phyloP scores from a whole-genome alignment of 2,329 filamentous ascomycete species.

The Venturia asperata region DNA sequence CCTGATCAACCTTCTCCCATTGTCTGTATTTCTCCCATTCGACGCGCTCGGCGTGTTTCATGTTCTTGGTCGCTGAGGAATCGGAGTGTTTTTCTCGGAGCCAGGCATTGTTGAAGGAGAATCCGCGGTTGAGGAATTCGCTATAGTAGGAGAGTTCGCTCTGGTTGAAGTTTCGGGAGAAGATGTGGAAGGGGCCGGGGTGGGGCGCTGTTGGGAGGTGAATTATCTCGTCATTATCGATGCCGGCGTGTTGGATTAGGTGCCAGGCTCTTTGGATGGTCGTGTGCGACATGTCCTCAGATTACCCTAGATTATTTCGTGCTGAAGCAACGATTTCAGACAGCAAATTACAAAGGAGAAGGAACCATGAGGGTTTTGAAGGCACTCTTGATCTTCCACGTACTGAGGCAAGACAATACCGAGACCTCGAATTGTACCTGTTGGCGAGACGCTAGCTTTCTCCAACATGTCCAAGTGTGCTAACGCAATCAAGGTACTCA shows the following conservation, averaged over 20 bases:
- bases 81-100: background rate
- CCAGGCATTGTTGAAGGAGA: background rate
- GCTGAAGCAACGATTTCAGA: no score
- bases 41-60: background rate
- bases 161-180: constrained; percentile 3
- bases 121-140: background rate
- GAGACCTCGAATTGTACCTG: no score
- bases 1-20: background rate
- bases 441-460: no score
- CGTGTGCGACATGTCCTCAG: background rate
- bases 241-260: background rate
- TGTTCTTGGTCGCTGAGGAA: background rate
- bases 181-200: background rate
- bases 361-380: no score
- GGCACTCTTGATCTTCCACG: no score
- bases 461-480: no score
- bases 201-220: background rate
- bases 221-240: background rate
- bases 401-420: no score
- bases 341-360: no score
- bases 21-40: background rate
- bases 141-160: background rate
- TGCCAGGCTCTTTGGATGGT: background rate
- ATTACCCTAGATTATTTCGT: no score
- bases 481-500: background rate